These are phyloP conservation scores for Mortierella sp. DNA, from an alignment of 371 early-diverging fungal genomes.

Conservation along the genomic window DNA sequence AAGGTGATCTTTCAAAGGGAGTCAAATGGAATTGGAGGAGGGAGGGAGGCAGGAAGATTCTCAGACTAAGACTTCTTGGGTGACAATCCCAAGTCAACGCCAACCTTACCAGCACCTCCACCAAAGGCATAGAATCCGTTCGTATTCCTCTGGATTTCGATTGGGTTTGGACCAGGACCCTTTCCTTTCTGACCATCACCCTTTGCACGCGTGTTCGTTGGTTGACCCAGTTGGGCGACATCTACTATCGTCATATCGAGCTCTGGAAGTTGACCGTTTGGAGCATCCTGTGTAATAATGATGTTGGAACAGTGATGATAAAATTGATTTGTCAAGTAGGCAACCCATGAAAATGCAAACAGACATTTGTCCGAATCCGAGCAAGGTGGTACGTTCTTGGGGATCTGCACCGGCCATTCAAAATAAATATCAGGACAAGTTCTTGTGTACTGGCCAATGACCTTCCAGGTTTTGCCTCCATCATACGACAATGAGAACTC, in stretches of 20 bases:
- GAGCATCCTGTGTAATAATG: constrained; percentile 12
- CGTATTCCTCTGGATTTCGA: constrained; percentile 10
- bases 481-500: constrained; percentile 76
- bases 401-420: constrained; percentile 48
- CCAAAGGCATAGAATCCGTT: constrained; percentile 28
- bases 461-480: constrained; percentile 68
- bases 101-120: constrained; percentile 18
- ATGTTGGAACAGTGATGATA: constrained; percentile 53
- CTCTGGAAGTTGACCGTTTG: constrained; percentile 16
- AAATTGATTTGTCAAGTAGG: constrained; percentile 34
- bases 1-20: no score
- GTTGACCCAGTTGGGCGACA: constrained; percentile 9
- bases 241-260: constrained; percentile 45
- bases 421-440: constrained; percentile 55
- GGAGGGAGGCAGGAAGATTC: no score
- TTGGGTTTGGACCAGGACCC: constrained; percentile 18
- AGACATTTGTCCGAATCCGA: constrained; percentile 38
- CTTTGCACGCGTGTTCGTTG: constrained; percentile 10
- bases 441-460: constrained; percentile 57
- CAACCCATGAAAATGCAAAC: constrained; percentile 45
- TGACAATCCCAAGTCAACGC: constrained; percentile 29
- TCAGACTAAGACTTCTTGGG: no score
- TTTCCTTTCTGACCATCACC: constrained; percentile 22
- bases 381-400: constrained; percentile 42
- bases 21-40: no score